phyloP scores from a whole-genome alignment of 2,329 filamentous ascomycete genomes.

The Colletotrichum navitas region DNA sequence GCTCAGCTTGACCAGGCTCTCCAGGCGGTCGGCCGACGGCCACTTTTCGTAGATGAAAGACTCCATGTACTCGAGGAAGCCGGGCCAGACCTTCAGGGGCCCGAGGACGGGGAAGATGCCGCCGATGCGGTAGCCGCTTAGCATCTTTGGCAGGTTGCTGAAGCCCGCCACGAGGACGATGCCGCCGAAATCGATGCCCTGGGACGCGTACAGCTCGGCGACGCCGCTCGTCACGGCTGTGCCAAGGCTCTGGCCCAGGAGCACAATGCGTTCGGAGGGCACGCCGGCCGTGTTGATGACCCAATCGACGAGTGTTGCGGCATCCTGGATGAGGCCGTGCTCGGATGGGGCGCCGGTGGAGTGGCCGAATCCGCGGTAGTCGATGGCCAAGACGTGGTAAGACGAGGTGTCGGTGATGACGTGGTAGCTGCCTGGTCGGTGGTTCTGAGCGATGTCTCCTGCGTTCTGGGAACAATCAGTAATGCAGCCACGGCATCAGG shows the following conservation, averaged over 20 bases:
- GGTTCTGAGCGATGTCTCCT: constrained; percentile 84
- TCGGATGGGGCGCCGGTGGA: constrained; percentile 87
- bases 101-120: constrained; percentile 84
- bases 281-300: constrained; percentile 74
- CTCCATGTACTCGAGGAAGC: constrained; percentile 71
- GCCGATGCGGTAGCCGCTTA: constrained; percentile 82
- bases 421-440: constrained; percentile 83
- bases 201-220: constrained; percentile 75
- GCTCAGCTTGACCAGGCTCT: constrained; percentile 65
- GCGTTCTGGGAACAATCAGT: constrained; percentile 71
- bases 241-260: constrained; percentile 89
- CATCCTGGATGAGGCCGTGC: constrained; percentile 84
- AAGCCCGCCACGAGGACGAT: constrained; percentile 86
- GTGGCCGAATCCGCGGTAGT: constrained; percentile 89
- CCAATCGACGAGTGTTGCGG: constrained; percentile 79
- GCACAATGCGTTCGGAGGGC: constrained; percentile 77
- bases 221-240: constrained; percentile 85
- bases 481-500: constrained; percentile 44
- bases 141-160: constrained; percentile 77
- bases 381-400: constrained; percentile 87
- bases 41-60: constrained; percentile 82
- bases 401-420: constrained; percentile 78
- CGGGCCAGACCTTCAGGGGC: constrained; percentile 77
- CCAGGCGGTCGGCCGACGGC: constrained; percentile 77
- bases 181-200: constrained; percentile 78